Evolutionary conservation across 2,329 filamentous ascomycete genomes (phyloP), one percentile per base, ranked within the genome.

Genomic region (Phialemoniopsis sp.): DNA sequence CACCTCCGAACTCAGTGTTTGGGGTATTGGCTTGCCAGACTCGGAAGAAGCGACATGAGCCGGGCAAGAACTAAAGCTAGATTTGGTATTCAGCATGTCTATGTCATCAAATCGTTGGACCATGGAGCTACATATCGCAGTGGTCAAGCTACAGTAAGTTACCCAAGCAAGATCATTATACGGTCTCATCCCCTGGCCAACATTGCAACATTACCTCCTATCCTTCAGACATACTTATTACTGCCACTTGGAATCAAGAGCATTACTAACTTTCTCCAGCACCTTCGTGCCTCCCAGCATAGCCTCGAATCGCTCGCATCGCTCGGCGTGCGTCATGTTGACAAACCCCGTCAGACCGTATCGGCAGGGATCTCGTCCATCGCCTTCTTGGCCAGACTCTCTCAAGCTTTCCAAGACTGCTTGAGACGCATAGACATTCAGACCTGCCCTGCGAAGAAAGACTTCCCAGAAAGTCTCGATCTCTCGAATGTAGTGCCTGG

Each of bases 381-480:
- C 9, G 46, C 46, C 28, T 35, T 17, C 21, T 44, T 29, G 13
- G 43, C 51, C 7, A 59, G 60, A 7, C 49, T 50, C 46, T 68
- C 32, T 69, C 12, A 80, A 41, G n/a, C 57, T 55, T 1, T 61
- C 63, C 28, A 87, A 60, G 2, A 88, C 65, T 9, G 68, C 66
- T 54, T 89, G 85, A 3, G 86, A 85, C 3, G 84, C 85, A 54
- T 79, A 88, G 0, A 77, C 72, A 57, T 90, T 89, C 54, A 89
- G 57, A 0, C 86, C 86, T 2, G 73, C 71, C 17, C 70, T 66
- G 13, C 84, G 69, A 17, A 90, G 64, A 45, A 86, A 85, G 9
- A 78, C 34, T 55, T 89, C 86, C 80, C 80, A 86, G 28, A 66
- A 56, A 1, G 80, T 82, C 58, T 87, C 83, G 1, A 78, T 73